These are phyloP conservation scores for Tephrocybe sp. DNA, from an alignment of 768 basidiomycete genomes.

Conservation along the genomic window DNA sequence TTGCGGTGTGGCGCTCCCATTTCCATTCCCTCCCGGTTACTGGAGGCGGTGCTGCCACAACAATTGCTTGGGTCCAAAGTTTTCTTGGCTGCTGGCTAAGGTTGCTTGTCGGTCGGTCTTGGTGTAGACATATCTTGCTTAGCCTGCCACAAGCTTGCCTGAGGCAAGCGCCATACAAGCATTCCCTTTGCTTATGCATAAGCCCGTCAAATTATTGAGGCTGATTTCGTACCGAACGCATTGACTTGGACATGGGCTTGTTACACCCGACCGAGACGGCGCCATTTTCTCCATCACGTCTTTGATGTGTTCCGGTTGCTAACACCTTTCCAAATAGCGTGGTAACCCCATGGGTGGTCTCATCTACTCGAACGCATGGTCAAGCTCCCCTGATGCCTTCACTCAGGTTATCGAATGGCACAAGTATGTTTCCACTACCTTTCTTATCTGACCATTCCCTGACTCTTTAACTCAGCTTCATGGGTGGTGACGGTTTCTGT, in stretches of 20 bases:
- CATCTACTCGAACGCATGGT: slow-evolving; percentile 59
- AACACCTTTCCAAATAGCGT: slow-evolving; percentile 37
- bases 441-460: neutral
- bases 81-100: no score
- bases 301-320: slow-evolving; percentile 1
- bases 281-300: neutral
- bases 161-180: no score
- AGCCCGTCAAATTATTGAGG: no score
- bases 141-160: no score
- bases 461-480: slow-evolving; percentile 49
- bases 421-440: slow-evolving; percentile 39
- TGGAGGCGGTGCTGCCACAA: no score
- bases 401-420: slow-evolving; percentile 69
- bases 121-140: no score
- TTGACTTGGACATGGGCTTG: no score
- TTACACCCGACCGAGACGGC: neutral
- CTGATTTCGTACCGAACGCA: no score
- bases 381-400: slow-evolving; percentile 39
- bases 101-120: no score
- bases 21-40: no score
- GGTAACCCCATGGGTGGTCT: slow-evolving; percentile 83
- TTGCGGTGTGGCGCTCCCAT: neutral
- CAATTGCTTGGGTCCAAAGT: no score
- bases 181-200: no score
- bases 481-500: slow-evolving; percentile 66